Base-by-base conservation (phyloP, 257 asterid species). In the Nicotiana obtusifolia region DNA sequence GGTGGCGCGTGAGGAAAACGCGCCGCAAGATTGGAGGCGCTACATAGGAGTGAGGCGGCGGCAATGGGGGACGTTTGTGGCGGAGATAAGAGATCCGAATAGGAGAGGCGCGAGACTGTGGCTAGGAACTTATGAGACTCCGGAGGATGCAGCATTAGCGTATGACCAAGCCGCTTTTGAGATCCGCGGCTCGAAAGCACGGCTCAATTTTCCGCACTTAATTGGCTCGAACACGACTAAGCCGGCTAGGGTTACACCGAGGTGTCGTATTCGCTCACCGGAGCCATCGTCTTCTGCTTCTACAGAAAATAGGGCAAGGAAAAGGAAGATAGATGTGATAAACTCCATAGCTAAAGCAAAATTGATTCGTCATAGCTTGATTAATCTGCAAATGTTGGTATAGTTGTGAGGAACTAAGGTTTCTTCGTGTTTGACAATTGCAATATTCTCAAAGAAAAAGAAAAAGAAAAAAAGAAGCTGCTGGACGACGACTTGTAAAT, bases 41-140 rank as follows among this genome's bases (percentile, higher is more conserved):
- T 78, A 78, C 5, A 13, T 68, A 78, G 81, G 81, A 3, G 81
- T 78, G 20, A 26, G 81, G 8, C 35, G 69, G 14, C 81, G 69
- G 10, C 57, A 54, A 0, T 78, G 81, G 81, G 81, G 81, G n/a
- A 78, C 59, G 59, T 57, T 54, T 2, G 35, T 57, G 4, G 81
- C 69, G 7, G 81, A 78, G 28, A 78, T 78, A 57, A 78, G 69
- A n/a, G 69, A 78, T 57, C 67, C 81, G 2, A 30, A 13, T 11
- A 78, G 22, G 33, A 78, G 33, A 78, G 24, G 69, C 3, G 16
- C 69, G 33, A 78, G 81, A 54, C 56, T 57, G n/a, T 78, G 69
- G 81, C 33, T 78, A 0, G 81, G 81, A 61, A 78, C 71, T 5
- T 78, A 31, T 26, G 57, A 14, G 5, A 78, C 57, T 0, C 22